Conservation (phyloP, 1,284 basidiomycete species). For the Cutaneotrichosporon sp. region DNA sequence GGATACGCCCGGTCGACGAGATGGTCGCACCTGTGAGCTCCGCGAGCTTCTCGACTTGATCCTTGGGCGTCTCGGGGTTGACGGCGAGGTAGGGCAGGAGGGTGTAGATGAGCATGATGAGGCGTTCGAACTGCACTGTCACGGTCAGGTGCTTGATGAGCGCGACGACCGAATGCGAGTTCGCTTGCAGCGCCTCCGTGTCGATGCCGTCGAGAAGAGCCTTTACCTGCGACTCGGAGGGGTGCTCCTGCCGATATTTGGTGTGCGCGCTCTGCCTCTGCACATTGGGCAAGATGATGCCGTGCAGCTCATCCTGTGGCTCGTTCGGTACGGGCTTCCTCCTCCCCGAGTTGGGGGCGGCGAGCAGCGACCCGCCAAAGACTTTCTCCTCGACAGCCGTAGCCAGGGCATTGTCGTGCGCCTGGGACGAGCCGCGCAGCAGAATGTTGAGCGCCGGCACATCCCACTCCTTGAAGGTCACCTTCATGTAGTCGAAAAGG, state of each 20-base stretch:
- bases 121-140: slow-evolving; percentile 34
- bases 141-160: slow-evolving; percentile 34
- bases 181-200: neutral
- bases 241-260: neutral
- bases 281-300: too few species aligned
- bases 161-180: slow-evolving; percentile 24
- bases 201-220: slow-evolving; percentile 1
- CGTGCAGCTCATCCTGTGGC: too few species aligned
- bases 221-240: neutral
- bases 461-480: slow-evolving; percentile 12
- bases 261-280: neutral
- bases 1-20: slow-evolving; percentile 17
- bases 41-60: slow-evolving; percentile 1
- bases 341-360: too few species aligned
- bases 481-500: slow-evolving; percentile 40
- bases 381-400: slow-evolving; percentile 14
- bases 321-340: too few species aligned
- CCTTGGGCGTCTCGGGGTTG: neutral
- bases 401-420: slow-evolving; percentile 9
- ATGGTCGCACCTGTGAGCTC: slow-evolving; percentile 9
- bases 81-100: slow-evolving; percentile 39
- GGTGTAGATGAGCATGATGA: slow-evolving; percentile 30
- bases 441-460: slow-evolving; percentile 25
- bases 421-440: slow-evolving; percentile 26
- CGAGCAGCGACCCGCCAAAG: slow-evolving; percentile 10